Evolutionary conservation across 208 protist species (phyloP).

Genomic region (Leishmania mexicana): DNA sequence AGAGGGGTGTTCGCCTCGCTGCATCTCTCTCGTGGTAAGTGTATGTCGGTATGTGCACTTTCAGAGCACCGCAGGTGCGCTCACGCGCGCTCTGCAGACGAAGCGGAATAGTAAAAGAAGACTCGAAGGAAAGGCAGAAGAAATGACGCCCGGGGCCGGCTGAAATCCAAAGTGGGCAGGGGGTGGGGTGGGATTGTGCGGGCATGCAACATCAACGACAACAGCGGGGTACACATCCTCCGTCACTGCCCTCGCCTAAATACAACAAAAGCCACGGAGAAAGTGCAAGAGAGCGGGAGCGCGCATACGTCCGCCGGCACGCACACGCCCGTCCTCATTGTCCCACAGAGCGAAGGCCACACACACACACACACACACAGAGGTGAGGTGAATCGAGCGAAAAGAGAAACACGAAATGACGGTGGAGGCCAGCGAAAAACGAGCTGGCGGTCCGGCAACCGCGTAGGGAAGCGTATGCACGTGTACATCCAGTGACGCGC

Average conservation of each 20-base stretch:
- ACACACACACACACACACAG: not conserved
- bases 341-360: not conserved
- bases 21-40: not conserved
- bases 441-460: not conserved
- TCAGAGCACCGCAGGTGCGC: not conserved
- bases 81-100: not conserved
- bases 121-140: not conserved
- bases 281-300: not conserved
- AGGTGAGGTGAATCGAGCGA: not conserved
- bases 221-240: too few species aligned
- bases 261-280: not conserved
- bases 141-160: not conserved
- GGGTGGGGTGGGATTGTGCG: not conserved
- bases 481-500: not conserved
- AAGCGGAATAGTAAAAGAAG: not conserved
- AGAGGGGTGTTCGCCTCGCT: not conserved
- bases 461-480: not conserved
- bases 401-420: not conserved
- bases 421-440: not conserved
- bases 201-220: too few species aligned
- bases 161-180: not conserved
- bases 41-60: not conserved
- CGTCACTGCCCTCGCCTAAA: not conserved
- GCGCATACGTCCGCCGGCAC: not conserved
- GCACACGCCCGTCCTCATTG: not conserved